Evolutionary conservation across 768 basidiomycete genomes (phyloP), one percentile per base, ranked within the genome.

Genomic region (Russula earlei): DNA sequence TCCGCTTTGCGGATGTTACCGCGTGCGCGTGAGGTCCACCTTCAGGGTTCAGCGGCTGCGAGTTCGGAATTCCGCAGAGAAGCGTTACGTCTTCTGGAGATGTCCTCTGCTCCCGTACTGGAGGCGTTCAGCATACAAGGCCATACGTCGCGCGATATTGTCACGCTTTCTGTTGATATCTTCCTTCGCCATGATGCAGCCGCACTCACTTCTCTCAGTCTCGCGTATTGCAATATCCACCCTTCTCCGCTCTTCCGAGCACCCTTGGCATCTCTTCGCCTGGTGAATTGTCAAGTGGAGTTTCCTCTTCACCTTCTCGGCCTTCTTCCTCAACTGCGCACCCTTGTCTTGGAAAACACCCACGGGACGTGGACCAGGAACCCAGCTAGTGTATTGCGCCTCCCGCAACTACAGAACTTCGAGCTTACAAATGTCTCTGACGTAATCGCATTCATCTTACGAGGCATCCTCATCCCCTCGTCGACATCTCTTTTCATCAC

Each of bases 11-110:
- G n/a, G 9, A 50, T 12, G 22, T 19, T 57, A 22, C 9, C 50
- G 40, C 56, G 56, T 4, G 50, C 38, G 2, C 44, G 50, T 12
- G 38, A 57, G 19, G 33, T 57, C 19, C 38, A 57, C 45, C 44
- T 57, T 12, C 24, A 19, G 20, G 44, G n/a, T 20, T 46, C 37
- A 5, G 29, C 37, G 11, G 20, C 12, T 5, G 10, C 24, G 9
- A 20, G 27, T 34, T 14, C 33, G 4, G 44, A 22, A 34, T 47
- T 52, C 7, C 24, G 38, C 11, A 29, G 5, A 12, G 44, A 46
- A 31, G 50, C 6, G 4, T 15, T 44, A 2, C 38, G 37, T 24
- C 37, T 57, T 12, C 19, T 57, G 31, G 31, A 45, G 11, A 20
- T 6, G 10, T 37, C 49, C 7, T 4, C 49, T 20, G 55, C 49